Evolutionary conservation across 768 basidiomycete genomes (phyloP), one percentile per base, ranked within the genome.

Genomic region (Lentinula guzmanii): DNA sequence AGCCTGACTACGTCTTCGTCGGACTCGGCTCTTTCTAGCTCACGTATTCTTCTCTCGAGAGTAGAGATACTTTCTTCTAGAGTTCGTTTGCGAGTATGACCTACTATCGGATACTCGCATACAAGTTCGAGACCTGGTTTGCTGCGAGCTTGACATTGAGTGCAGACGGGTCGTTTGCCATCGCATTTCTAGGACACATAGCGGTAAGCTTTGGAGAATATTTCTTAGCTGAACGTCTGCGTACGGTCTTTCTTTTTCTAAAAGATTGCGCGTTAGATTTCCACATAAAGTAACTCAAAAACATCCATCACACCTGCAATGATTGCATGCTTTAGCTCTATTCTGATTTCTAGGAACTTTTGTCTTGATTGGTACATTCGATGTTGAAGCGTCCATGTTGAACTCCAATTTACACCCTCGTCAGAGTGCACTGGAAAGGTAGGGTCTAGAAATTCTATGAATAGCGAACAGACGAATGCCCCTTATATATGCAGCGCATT

Each of bases 81-180:
- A 1, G 70, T 66, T 53, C 79, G 65, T 1, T 72, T 79, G 9
- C 69, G 68, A 0, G 79, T 71, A 28, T 74, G 75, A 11, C 67
- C 67, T 5, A 70, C 75, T 48, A 79, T 77, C 1, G 73, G 72
- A 60, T 80, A 80, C 67, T 80, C 79, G 61, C 79, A 80, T 7
- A 56, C 41, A 6, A 56, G 37, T 42, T 79, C 79, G 4, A 74
- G 74, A 7, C 58, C 64, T 4, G 61, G 52, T 16, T 76, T 68
- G 46, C 74, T 70, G 0, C 72, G 71, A 4, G 75, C 66, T 11
- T 70, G 61, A 61, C 79, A 80, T 57, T 74, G 80, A 16, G 69
- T 68, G 55, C 79, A 80, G 4, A 70, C 65, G 0, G 79, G 79
- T 35, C 74, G 70, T 6, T 54, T 58, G 3, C 78, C 77, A 62